Evolutionary conservation across 192 early-diverging fungal species (phyloP).

Genomic region (Backusella tarrabulga): DNA sequence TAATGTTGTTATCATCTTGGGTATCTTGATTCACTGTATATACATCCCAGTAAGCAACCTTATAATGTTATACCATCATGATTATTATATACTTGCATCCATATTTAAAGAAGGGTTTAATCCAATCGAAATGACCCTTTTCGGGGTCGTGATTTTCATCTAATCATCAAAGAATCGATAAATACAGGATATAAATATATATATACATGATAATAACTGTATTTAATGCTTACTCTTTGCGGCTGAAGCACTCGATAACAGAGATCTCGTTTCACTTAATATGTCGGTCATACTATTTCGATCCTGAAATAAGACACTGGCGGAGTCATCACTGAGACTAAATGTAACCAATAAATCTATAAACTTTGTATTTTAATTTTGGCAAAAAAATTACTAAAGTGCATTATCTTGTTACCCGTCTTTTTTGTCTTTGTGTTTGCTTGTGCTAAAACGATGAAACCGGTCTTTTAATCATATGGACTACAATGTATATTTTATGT

Average conservation of each 20-base stretch:
- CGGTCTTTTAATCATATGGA: no score
- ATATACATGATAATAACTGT: no score
- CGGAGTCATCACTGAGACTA: background rate
- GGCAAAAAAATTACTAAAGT: background rate
- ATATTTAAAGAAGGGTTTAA: background rate
- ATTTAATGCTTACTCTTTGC: background rate
- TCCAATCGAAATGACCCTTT: background rate
- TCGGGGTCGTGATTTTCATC: background rate
- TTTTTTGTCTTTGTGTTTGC: background rate
- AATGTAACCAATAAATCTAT: conserved; percentile 11
- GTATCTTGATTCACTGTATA: background rate
- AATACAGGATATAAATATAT: background rate
- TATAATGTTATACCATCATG: background rate
- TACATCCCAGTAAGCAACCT: background rate
- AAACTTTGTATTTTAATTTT: background rate
- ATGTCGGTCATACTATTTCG: background rate
- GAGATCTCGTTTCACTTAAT: background rate
- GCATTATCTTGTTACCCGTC: conserved; percentile 7
- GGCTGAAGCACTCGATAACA: background rate
- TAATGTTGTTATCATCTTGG: background rate
- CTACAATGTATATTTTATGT: no score
- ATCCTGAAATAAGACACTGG: background rate
- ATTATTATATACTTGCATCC: background rate
- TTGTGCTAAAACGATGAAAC: background rate
- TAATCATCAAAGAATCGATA: background rate